phyloP scores from a whole-genome alignment of 2,329 filamentous ascomycete species.

The Fonsecaea monophora region DNA sequence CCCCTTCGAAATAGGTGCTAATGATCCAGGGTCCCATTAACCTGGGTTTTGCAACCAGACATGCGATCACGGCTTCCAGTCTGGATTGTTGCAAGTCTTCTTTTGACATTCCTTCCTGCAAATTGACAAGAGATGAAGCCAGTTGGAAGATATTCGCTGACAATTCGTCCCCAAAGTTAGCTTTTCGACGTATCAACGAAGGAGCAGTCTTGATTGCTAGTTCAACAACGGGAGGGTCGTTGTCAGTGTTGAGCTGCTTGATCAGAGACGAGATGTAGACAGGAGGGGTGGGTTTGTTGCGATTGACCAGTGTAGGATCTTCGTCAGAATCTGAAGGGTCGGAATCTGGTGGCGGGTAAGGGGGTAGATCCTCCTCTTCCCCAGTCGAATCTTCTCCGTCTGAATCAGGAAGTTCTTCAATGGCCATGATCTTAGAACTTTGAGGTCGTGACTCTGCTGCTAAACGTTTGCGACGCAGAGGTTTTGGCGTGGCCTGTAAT shows the following conservation, averaged over 20 bases:
- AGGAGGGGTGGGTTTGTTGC: constrained; percentile 81
- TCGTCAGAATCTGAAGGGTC: constrained; percentile 93
- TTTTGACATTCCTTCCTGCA: constrained; percentile 86
- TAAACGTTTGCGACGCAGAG: constrained; percentile 14
- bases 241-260: constrained; percentile 68
- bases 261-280: constrained; percentile 60
- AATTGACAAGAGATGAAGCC: constrained; percentile 74
- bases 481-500: constrained; percentile 5
- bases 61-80: constrained; percentile 79
- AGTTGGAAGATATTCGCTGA: constrained; percentile 82
- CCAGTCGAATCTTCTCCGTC: constrained; percentile 48
- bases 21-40: constrained; percentile 85
- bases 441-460: constrained; percentile 31
- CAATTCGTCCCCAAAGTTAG: constrained; percentile 86
- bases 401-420: constrained; percentile 68
- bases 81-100: constrained; percentile 75
- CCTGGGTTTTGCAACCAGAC: constrained; percentile 76
- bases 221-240: constrained; percentile 83
- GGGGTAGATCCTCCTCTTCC: constrained; percentile 64
- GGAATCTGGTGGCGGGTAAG: constrained; percentile 85
- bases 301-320: constrained; percentile 82
- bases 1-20: constrained; percentile 85
- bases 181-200: constrained; percentile 82
- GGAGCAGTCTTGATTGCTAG: constrained; percentile 80
- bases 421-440: constrained; percentile 57